Conservation (phyloP, 2,329 filamentous ascomycete species). For the Dryadomyces quercus-mongolicae region DNA sequence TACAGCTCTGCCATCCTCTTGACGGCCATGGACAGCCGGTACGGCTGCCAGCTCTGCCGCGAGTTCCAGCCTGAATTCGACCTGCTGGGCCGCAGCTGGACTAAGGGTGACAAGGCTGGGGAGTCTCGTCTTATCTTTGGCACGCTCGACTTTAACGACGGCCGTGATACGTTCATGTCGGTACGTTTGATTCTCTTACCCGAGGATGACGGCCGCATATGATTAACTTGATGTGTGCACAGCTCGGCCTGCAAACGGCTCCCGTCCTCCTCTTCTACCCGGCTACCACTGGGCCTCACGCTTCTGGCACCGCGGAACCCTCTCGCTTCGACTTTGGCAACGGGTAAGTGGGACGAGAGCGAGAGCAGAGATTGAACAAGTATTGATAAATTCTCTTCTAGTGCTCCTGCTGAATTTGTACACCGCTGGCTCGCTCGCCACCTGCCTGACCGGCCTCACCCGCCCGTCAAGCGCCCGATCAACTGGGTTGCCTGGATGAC, state of each 20-base stretch:
- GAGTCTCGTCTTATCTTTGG: conserved; percentile 66
- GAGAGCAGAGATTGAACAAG: no score
- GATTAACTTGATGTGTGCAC: neutral
- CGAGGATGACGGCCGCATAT: no score
- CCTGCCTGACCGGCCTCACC: conserved; percentile 66
- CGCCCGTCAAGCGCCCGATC: conserved; percentile 67
- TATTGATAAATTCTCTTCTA: conserved; percentile 30
- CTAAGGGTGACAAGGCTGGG: conserved; percentile 65
- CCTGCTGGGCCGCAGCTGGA: conserved; percentile 74
- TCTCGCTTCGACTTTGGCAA: conserved; percentile 73
- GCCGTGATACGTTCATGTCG: conserved; percentile 74
- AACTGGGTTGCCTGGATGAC: conserved; percentile 72
- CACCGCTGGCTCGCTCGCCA: conserved; percentile 70
- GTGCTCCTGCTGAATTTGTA: conserved; percentile 63
- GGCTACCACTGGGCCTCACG: conserved; percentile 71
- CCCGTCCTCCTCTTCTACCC: conserved; percentile 82
- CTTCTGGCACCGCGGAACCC: conserved; percentile 56
- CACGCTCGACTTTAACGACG: conserved; percentile 78
- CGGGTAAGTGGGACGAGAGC: conserved; percentile 43
- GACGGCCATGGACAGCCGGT: conserved; percentile 74
- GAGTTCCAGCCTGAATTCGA: conserved; percentile 96
- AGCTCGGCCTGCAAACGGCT: conserved; percentile 91
- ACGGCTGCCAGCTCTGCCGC: conserved; percentile 73
- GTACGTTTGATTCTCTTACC: conserved; percentile 35
- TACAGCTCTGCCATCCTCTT: conserved; percentile 74